Evolutionary conservation across 2,329 filamentous ascomycete species (phyloP).

Genomic region (Atkinsonella hypoxylon): DNA sequence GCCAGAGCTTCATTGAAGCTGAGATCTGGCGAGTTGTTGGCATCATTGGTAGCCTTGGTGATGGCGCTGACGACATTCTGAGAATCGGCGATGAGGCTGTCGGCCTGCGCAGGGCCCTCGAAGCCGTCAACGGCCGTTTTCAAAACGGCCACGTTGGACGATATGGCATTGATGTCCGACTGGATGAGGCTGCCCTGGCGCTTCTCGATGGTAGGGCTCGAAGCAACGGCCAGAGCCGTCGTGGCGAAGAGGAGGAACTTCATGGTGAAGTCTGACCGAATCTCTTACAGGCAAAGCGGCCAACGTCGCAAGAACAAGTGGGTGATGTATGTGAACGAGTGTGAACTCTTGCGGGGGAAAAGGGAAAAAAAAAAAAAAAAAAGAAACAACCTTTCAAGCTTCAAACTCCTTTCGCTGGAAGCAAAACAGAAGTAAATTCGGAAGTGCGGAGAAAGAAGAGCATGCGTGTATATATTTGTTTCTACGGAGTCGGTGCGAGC

Average conservation of each 20-base stretch:
- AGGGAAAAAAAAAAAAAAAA: neutral
- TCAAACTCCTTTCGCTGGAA: neutral
- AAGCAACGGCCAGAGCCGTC: neutral
- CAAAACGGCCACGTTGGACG: neutral
- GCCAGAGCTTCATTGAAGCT: neutral
- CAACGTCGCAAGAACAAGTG: neutral
- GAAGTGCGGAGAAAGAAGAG: neutral
- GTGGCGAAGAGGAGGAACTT: conserved; percentile 8
- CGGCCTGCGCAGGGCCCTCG: neutral
- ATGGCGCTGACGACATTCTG: neutral
- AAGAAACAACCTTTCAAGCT: neutral
- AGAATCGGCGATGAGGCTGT: neutral
- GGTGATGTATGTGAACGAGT: neutral
- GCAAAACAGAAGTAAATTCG: neutral
- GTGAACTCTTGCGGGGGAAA: neutral
- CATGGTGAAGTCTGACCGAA: neutral
- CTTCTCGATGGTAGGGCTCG: neutral
- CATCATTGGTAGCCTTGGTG: neutral
- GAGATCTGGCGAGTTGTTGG: neutral
- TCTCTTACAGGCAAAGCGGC: neutral
- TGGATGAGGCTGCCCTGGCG: neutral
- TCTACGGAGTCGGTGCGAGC: neutral
- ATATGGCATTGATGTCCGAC: neutral
- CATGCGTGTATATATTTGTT: neutral
- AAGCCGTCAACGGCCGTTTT: neutral